These are phyloP conservation scores for Cubamyces sp. DNA, from an alignment of 768 basidiomycete species.

Conservation along the genomic window DNA sequence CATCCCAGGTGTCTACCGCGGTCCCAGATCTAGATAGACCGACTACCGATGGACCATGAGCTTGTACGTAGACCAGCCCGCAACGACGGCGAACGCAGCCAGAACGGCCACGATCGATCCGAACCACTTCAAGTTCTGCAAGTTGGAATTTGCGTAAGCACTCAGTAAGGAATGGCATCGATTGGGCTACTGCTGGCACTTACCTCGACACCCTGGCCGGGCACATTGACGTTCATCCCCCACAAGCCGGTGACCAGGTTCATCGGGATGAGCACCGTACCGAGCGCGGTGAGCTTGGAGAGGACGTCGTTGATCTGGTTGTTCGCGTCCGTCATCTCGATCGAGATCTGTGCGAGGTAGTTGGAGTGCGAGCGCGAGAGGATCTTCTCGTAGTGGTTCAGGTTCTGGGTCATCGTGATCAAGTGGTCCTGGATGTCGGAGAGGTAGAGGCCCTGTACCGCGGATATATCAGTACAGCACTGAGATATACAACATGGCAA, in stretches of 20 bases:
- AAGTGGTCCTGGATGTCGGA: constrained; percentile 98
- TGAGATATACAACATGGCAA: background rate
- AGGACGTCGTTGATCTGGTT: constrained; percentile 99
- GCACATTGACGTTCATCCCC: constrained; percentile 99
- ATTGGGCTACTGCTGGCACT: constrained; percentile 1
- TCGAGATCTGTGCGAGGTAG: constrained; percentile 98
- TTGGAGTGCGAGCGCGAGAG: constrained; percentile 98
- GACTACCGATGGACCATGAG: constrained; percentile 55
- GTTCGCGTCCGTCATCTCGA: constrained; percentile 99
- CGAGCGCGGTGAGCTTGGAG: constrained; percentile 94
- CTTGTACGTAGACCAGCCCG: constrained; percentile 78
- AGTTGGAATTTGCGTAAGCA: background rate
- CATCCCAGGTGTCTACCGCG: background rate
- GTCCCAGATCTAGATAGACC: too few relatives aligned
- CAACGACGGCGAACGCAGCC: constrained; percentile 78
- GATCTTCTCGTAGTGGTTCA: constrained; percentile 99
- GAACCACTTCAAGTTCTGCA: constrained; percentile 56
- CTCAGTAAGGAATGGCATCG: background rate
- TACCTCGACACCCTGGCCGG: constrained; percentile 70
- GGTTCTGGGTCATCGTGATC: constrained; percentile 99
- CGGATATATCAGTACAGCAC: constrained; percentile 1
- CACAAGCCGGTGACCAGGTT: constrained; percentile 95
- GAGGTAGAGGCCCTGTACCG: constrained; percentile 80
- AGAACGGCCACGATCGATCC: constrained; percentile 81
- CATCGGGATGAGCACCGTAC: constrained; percentile 97